Conservation (phyloP, 768 basidiomycete species). For the Tricholoma terreum region DNA sequence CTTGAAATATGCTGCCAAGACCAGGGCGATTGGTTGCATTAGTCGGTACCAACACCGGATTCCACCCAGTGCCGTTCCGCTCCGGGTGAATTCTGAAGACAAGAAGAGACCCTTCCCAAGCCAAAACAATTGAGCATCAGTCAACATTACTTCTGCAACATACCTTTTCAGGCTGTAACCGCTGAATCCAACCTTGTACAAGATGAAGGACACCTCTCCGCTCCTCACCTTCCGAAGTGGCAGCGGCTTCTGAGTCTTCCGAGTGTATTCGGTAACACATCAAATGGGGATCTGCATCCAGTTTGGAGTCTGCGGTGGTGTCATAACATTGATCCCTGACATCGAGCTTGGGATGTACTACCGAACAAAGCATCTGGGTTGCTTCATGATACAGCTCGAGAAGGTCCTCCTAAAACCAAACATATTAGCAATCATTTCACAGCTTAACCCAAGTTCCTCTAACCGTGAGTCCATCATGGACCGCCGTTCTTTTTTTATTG, state of each 20-base stretch:
- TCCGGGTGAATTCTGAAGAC: neutral
- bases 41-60: neutral
- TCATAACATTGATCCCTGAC: neutral
- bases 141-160: too few species aligned
- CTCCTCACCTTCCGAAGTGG: neutral
- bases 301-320: neutral
- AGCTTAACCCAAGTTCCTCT: too few species aligned
- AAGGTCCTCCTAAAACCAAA: neutral
- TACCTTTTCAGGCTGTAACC: slow-evolving; percentile 4
- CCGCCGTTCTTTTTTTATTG: too few species aligned
- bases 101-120: slow-evolving; percentile 14
- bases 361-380: neutral
- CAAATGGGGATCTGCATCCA: neutral
- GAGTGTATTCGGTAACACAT: neutral
- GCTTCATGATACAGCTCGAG: neutral
- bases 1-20: slow-evolving; percentile 3
- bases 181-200: slow-evolving; percentile 13
- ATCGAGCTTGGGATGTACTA: neutral
- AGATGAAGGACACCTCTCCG: slow-evolving; percentile 2
- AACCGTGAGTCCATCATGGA: too few species aligned
- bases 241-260: neutral
- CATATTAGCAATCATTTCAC: too few species aligned
- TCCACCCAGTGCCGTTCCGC: neutral
- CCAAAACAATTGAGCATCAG: too few species aligned
- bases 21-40: neutral